Percentiles rank a stretch among this genome's conserved stretches.
Evolutionary conservation across 2,329 filamentous ascomycete genomes (phyloP).

Genomic region (Cordyceps javanica): DNA sequence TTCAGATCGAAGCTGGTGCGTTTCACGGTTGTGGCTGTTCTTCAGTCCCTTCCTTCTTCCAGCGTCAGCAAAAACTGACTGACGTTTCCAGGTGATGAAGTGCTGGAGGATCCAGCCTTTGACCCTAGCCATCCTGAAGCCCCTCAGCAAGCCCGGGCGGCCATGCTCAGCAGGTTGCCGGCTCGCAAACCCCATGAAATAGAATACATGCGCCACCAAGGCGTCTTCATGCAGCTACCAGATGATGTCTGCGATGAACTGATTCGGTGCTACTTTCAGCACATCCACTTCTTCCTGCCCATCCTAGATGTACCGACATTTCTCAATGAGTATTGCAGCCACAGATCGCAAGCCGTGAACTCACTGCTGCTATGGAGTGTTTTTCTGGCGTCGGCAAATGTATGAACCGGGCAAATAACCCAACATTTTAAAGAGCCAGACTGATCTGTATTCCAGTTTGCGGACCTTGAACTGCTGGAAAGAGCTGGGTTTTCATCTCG

Average conservation of each 20-base stretch:
- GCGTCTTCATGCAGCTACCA: not conserved
- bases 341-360: not conserved
- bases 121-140: not conserved
- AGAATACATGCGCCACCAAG: constrained; percentile 8
- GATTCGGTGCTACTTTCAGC: constrained; percentile 1
- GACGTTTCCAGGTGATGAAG: not conserved
- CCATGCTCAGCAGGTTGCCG: not conserved
- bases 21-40: not conserved
- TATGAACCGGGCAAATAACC: too few relatives aligned
- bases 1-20: not conserved
- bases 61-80: not conserved
- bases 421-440: too few relatives aligned
- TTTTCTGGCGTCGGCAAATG: not conserved
- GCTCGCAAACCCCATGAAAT: not conserved
- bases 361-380: constrained; percentile 1
- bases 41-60: not conserved
- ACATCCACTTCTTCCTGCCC: constrained; percentile 10
- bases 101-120: not conserved
- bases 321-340: not conserved
- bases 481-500: not conserved
- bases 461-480: not conserved
- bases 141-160: not conserved
- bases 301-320: constrained; percentile 3
- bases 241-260: constrained; percentile 2
- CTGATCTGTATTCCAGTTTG: not conserved